phyloP scores from a whole-genome alignment of 495 filamentous ascomycete genomes.

The Neurospora cerealis region DNA sequence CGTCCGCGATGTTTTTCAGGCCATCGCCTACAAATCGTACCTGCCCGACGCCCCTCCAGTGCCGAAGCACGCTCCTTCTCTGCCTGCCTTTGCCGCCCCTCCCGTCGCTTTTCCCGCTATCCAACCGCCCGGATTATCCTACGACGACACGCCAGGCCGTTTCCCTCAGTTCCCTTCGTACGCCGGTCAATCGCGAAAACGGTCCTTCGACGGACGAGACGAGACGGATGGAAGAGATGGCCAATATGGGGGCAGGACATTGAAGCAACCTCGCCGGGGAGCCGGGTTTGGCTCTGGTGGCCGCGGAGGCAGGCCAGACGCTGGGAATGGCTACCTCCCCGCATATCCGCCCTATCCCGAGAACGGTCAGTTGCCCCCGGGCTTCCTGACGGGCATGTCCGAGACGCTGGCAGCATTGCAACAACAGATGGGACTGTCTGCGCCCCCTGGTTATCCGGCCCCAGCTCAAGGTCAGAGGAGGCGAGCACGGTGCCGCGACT shows the following conservation, averaged over 20 bases:
- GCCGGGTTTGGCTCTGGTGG: conserved; percentile 39
- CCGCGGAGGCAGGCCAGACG: conserved; percentile 37
- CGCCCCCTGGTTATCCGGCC: conserved; percentile 38
- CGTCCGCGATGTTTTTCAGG: conserved; percentile 76
- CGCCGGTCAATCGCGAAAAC: conserved; percentile 15
- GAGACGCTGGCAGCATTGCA: conserved; percentile 1
- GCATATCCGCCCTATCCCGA: background rate
- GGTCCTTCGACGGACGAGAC: conserved; percentile 19
- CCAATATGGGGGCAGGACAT: conserved; percentile 35
- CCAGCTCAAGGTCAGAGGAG: conserved; percentile 25
- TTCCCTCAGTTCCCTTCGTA: conserved; percentile 1
- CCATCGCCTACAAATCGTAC: conserved; percentile 55
- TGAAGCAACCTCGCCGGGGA: conserved; percentile 68
- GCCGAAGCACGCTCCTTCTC: conserved; percentile 14
- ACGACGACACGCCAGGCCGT: conserved; percentile 15
- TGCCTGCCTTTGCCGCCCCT: conserved; percentile 13
- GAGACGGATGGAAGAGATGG: conserved; percentile 29
- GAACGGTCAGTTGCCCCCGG: background rate
- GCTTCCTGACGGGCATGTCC: background rate
- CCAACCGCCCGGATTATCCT: conserved; percentile 8
- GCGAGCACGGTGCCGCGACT: conserved; percentile 67
- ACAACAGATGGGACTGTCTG: background rate
- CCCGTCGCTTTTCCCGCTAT: conserved; percentile 3
- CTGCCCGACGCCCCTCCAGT: conserved; percentile 43
- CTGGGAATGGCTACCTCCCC: conserved; percentile 11